phyloP scores from a whole-genome alignment of 2,329 filamentous ascomycete genomes.

The Amauroascus niger region DNA sequence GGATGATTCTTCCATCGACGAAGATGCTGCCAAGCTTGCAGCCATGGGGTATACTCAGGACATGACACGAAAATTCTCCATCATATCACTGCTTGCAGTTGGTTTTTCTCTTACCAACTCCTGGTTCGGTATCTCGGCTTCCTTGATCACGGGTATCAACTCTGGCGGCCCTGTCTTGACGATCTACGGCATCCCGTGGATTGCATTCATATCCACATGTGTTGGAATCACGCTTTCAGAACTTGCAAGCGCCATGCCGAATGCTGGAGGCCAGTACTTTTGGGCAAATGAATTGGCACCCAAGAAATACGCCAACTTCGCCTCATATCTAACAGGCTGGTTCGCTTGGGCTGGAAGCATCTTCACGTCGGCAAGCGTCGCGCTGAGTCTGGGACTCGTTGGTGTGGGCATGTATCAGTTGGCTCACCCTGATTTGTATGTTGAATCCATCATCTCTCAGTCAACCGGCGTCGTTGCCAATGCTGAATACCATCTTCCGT shows the following conservation, averaged over 20 bases:
- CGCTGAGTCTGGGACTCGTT: constrained; percentile 41
- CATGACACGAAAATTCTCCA: constrained; percentile 40
- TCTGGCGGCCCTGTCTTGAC: constrained; percentile 42
- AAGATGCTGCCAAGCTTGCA: constrained; percentile 38
- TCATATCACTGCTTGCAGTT: constrained; percentile 43
- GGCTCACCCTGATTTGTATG: constrained; percentile 45
- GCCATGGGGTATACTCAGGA: constrained; percentile 44
- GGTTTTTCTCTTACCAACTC: constrained; percentile 45
- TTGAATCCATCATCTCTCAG: constrained; percentile 9
- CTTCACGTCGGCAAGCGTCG: constrained; percentile 46
- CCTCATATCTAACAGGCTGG: constrained; percentile 43
- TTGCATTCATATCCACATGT: constrained; percentile 38
- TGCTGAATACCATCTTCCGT: constrained; percentile 6
- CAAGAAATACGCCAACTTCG: constrained; percentile 37
- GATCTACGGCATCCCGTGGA: constrained; percentile 43
- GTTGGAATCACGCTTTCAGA: constrained; percentile 41
- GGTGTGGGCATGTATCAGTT: constrained; percentile 45
- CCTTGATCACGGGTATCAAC: constrained; percentile 43
- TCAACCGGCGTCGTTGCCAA: background rate
- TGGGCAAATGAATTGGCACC: constrained; percentile 44
- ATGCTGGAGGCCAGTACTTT: constrained; percentile 45
- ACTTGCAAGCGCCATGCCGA: constrained; percentile 42
- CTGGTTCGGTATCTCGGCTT: constrained; percentile 44
- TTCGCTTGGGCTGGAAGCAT: constrained; percentile 47
- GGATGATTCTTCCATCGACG: constrained; percentile 18